Evolutionary conservation across 2,329 filamentous ascomycete genomes (phyloP), one percentile per base, ranked within the genome.

Genomic region (Venturia nashicola): DNA sequence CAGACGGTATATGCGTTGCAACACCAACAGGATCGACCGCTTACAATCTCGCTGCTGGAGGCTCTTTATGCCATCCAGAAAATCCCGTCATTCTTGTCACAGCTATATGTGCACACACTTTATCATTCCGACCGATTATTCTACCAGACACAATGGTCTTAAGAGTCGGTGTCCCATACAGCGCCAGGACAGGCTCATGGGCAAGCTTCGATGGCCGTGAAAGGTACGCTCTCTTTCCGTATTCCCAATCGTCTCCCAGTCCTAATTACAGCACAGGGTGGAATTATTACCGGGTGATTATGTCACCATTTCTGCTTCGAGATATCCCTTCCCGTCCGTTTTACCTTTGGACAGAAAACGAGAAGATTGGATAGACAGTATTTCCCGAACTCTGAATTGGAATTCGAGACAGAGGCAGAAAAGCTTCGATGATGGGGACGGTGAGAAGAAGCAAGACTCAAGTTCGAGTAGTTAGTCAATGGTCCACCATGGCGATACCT

Each of bases 191-290:
- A 5, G 88, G 86, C 69, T 92, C 89, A 48, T 99, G 94, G 93
- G 94, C 92, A n/a, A 96, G 91, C 74, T 99, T 99, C 73, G 94
- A 99, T 75, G 94, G 94, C 1, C 84, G 91, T 66, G 91, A 97
- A 78, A 85, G 91, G 76, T 82, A 70, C 69, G 75, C n/a, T 36
- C 40, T 57, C 57, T 36, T 8, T 60, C 7, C 32, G 8, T n/a
- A n/a, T 14, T 39, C 46, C 32, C 34, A 36, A 8, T 9, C 20
- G 9, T 39, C 48, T 18, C 7, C 14, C 32, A 65, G 16, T 42
- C 6, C 59, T 60, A 14, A 57, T 36, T 2, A n/a, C 8, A 9
- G 5, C 8, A 23, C 20, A 63, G 75, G 63, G 77, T 90, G n/a
- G 89, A 94, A 76, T 79, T 94, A 44, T 74, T 77, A 60, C 87